Base-by-base conservation (phyloP, 768 basidiomycete species). In the Boletus subcaerulescens region DNA sequence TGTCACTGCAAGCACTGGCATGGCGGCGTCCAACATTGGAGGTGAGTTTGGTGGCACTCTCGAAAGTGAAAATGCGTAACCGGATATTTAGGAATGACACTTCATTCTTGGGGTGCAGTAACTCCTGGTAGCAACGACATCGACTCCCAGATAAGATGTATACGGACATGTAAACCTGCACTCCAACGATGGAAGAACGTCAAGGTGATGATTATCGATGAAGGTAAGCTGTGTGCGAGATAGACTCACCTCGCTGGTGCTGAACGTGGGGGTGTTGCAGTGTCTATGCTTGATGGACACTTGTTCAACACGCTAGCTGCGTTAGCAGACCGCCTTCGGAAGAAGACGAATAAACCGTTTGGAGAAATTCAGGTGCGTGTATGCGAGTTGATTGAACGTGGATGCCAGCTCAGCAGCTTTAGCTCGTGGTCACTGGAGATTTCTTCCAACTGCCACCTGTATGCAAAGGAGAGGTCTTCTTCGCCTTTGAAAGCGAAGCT, bases 231-330 rank as follows among this genome's bases (percentile, higher is more conserved):
- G 13, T 11, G 3, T 26, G 15, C 15, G 29, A 18, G 29, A 18
- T n/a, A 24, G 1, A 3, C 2, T 18, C 18, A 2, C 1, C 9
- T 40, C 2, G n/a, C 18, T 12, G 14, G 13, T n/a, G 40, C 15
- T 17, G 1, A 52, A 2, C 4, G 10, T 46, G 3, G 24, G 22
- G 38, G 5, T 20, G 26, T 26, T 44, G 3, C 42, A 87, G 85
- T 86, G 1, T 87, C 87, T 1, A 88, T 88, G 87, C 77, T 89
- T 14, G 84, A 87, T 60, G 86, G 80, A 1, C 66, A 76, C 18
- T 60, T 83, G 13, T 85, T 86, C 50, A 80, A 87, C 60, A 85
- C 80, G 53, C 75, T 88, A 5, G 76, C 77, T 13, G 71, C 74
- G 18, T 70, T 87, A 29, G 86, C 82, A 1, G 66, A 70, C 36